Percentiles rank a stretch among this genome's conserved stretches.
Conservation (phyloP, 768 basidiomycete genomes). For the Termitomyces sp. region DNA sequence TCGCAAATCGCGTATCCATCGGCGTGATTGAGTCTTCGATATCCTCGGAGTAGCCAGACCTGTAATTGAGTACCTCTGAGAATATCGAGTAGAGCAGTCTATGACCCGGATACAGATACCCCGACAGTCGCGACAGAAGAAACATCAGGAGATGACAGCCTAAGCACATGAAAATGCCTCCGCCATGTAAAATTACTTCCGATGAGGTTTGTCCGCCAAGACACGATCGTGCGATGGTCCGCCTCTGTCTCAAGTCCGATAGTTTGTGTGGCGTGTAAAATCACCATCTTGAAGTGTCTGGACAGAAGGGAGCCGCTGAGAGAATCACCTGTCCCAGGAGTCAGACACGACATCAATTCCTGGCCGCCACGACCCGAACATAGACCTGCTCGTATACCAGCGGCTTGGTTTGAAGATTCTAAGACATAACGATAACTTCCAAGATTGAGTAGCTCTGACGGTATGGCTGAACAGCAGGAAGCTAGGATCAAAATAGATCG, state of each 20-base stretch:
- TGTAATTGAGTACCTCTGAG: not conserved
- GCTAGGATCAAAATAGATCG: not conserved
- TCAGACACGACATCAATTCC: no score
- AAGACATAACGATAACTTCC: not conserved
- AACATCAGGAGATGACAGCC: not conserved
- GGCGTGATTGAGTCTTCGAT: not conserved
- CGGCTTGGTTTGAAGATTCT: not conserved
- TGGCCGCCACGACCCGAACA: not conserved
- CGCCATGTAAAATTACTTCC: not conserved
- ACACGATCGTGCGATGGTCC: not conserved
- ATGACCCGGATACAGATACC: not conserved
- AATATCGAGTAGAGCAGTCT: not conserved
- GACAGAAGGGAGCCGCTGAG: not conserved
- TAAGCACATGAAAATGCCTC: not conserved
- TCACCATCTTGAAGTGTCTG: not conserved
- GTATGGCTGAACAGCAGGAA: not conserved
- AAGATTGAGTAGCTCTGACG: not conserved
- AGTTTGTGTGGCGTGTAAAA: not conserved
- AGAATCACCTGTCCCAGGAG: not conserved
- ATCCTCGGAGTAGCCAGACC: not conserved
- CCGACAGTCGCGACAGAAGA: not conserved
- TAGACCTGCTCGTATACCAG: not conserved
- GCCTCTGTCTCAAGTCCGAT: not conserved
- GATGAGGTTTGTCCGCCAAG: not conserved
- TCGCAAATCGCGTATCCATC: not conserved